phyloP scores from a whole-genome alignment of 2,329 filamentous ascomycete genomes.

The Penicillium sp. region DNA sequence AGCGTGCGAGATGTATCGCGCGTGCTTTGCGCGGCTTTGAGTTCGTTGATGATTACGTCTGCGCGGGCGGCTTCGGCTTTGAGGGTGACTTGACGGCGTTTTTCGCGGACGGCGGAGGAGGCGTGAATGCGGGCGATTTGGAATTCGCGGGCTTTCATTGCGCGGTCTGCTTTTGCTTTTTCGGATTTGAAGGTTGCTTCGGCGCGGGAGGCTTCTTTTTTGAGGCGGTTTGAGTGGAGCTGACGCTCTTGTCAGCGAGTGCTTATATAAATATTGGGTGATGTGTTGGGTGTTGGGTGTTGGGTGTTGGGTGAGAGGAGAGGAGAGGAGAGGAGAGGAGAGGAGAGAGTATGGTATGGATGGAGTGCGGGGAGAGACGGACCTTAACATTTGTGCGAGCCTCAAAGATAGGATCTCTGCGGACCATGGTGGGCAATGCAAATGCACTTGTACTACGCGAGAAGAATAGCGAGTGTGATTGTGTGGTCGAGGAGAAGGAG shows the following conservation, averaged over 20 bases:
- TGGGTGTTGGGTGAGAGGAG: not conserved
- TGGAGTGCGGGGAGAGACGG: slow-evolving; percentile 15
- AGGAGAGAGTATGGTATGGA: not conserved
- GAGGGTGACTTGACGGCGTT: slow-evolving; percentile 53
- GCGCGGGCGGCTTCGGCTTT: slow-evolving; percentile 54
- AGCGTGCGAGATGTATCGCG: slow-evolving; percentile 54
- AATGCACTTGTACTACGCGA: not conserved
- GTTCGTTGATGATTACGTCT: slow-evolving; percentile 57
- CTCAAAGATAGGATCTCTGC: slow-evolving; percentile 50
- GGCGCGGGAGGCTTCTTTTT: slow-evolving; percentile 55
- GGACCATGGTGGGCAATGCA: slow-evolving; percentile 41
- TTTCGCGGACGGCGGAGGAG: slow-evolving; percentile 53
- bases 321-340: too few relatives aligned
- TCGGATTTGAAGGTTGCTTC: slow-evolving; percentile 55
- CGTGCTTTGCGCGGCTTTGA: slow-evolving; percentile 56
- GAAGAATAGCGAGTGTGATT: not conserved
- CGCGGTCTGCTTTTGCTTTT: slow-evolving; percentile 55
- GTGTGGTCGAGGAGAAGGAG: slow-evolving; percentile 5
- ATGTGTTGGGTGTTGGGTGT: not conserved
- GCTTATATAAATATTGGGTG: too few relatives aligned
- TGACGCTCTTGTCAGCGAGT: slow-evolving; percentile 19
- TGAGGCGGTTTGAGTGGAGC: slow-evolving; percentile 56
- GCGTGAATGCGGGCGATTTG: slow-evolving; percentile 58
- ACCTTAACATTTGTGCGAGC: slow-evolving; percentile 52
- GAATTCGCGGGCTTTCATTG: slow-evolving; percentile 56